A percentile compares a stretch with the other conserved stretches of the same genome.
Conservation (phyloP, 176 grass and related monocot genomes). For the Lolium multiflorum region DNA sequence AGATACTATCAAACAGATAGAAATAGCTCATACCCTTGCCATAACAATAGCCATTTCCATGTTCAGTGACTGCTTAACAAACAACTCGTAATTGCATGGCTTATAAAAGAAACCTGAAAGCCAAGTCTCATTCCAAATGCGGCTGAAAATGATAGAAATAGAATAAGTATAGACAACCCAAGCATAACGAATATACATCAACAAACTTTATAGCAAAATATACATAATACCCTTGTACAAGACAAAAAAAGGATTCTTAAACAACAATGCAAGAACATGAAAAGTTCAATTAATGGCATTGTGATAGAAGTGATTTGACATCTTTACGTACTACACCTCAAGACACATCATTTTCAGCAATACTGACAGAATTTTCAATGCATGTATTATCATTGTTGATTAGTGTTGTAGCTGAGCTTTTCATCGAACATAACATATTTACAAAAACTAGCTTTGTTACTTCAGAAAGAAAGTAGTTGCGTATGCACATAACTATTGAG, state of each 20-base stretch:
- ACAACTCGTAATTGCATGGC: conserved; percentile 97
- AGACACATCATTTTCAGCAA: conserved; percentile 24
- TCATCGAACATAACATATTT: conserved; percentile 8
- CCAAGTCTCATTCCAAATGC: conserved; percentile 99
- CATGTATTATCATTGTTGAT: neutral
- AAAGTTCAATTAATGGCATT: neutral
- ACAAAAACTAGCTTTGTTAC: neutral
- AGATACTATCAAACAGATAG: conserved; percentile 6
- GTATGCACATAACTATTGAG: neutral
- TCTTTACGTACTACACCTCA: neutral
- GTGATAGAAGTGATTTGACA: conserved; percentile 16
- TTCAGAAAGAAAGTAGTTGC: neutral
- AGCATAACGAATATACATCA: neutral
- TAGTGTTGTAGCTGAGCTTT: neutral
- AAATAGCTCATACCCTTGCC: conserved; percentile 77
- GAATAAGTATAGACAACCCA: neutral
- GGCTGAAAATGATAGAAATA: conserved; percentile 58
- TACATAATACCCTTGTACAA: conserved; percentile 3
- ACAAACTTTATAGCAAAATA: conserved; percentile 29
- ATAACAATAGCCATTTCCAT: conserved; percentile 99
- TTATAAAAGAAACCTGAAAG: conserved; percentile 95
- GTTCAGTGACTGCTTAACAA: conserved; percentile 98
- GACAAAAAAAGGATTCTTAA: conserved; percentile 15
- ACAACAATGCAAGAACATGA: conserved; percentile 24
- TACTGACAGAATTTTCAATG: neutral